Conservation (phyloP, 257 asterid genomes). For the Rhazya stricta region DNA sequence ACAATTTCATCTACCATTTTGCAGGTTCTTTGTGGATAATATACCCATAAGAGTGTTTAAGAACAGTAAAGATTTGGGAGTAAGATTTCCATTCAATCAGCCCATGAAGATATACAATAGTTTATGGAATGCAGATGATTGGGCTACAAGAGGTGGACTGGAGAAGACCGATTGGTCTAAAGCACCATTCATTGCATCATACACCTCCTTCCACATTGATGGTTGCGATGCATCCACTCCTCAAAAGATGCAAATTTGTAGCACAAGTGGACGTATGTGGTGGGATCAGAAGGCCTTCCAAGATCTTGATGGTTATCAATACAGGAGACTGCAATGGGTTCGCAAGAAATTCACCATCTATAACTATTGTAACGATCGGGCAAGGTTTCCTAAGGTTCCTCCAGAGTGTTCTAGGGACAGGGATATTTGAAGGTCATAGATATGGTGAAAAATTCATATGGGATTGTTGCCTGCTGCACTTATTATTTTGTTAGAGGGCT, state of each 20-base stretch:
- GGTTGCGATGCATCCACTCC: slow-evolving; percentile 32
- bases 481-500: not conserved
- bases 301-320: slow-evolving; percentile 32
- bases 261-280: slow-evolving; percentile 32
- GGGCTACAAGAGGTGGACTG: slow-evolving; percentile 45
- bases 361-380: slow-evolving; percentile 32
- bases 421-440: slow-evolving; percentile 20
- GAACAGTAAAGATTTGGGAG: slow-evolving; percentile 31
- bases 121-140: slow-evolving; percentile 42
- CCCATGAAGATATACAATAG: slow-evolving; percentile 43
- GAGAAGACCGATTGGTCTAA: slow-evolving; percentile 41
- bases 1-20: not conserved
- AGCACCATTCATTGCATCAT: slow-evolving; percentile 36
- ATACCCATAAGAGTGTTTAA: slow-evolving; percentile 33
- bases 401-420: slow-evolving; percentile 31
- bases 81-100: slow-evolving; percentile 35
- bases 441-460: too few relatives aligned
- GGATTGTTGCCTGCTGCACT: not conserved
- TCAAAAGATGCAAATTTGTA: slow-evolving; percentile 26
- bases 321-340: slow-evolving; percentile 33
- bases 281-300: slow-evolving; percentile 40
- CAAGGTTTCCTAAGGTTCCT: slow-evolving; percentile 23
- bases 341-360: slow-evolving; percentile 33
- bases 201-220: slow-evolving; percentile 37
- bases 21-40: slow-evolving; percentile 37